These are phyloP conservation scores for Erythrobasidium hasegawianum DNA, from an alignment of 1,284 basidiomycete genomes.

Conservation along the genomic window DNA sequence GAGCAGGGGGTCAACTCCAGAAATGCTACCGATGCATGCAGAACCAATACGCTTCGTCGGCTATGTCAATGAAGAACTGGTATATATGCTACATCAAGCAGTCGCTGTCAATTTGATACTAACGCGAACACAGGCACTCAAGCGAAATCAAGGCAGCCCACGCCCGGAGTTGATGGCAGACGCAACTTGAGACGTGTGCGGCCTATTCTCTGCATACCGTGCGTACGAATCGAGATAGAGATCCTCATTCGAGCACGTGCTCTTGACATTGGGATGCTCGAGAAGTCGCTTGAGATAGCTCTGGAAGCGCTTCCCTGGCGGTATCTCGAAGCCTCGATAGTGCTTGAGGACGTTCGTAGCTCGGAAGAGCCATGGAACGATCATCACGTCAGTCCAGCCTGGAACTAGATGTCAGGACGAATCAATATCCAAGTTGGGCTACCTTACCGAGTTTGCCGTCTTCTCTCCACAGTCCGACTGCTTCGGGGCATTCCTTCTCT, in stretches of 20 bases:
- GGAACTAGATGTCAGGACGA: conserved; percentile 45
- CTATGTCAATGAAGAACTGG: no score
- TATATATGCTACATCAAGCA: no score
- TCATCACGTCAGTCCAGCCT: conserved; percentile 66
- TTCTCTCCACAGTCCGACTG: conserved; percentile 26
- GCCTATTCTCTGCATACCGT: conserved; percentile 66
- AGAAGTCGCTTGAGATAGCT: conserved; percentile 60
- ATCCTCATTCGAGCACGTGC: conserved; percentile 66
- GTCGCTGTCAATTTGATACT: no score
- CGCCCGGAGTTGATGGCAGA: conserved; percentile 22
- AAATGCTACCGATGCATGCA: no score
- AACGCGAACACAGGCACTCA: no score
- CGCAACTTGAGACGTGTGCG: conserved; percentile 61
- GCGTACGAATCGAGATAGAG: conserved; percentile 74
- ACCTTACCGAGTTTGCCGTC: conserved; percentile 27
- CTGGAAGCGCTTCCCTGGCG: conserved; percentile 54
- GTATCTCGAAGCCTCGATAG: conserved; percentile 62
- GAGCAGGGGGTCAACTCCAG: no score
- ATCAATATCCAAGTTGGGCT: no score
- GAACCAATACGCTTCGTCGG: no score
- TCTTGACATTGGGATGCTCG: conserved; percentile 61
- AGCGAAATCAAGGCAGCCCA: conserved; percentile 25
- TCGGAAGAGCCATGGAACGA: conserved; percentile 69
- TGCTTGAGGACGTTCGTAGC: conserved; percentile 63
- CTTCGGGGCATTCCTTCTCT: conserved; percentile 49